Percentiles rank a stretch among this genome's conserved stretches.
These are phyloP conservation scores for Tolypocladium nubicola DNA, from an alignment of 2,329 filamentous ascomycete genomes.

Conservation along the genomic window DNA sequence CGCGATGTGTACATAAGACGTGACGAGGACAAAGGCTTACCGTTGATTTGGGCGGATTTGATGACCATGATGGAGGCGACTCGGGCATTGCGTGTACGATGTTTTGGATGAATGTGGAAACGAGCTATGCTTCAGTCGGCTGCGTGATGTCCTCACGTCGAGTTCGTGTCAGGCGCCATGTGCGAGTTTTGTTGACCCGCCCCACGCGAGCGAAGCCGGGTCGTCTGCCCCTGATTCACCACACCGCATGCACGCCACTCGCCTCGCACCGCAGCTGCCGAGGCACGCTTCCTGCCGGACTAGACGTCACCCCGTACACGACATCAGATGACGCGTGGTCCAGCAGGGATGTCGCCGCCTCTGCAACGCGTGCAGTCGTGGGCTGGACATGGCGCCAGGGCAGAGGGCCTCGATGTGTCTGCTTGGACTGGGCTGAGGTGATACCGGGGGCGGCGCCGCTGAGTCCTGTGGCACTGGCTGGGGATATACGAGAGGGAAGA, in stretches of 20 bases:
- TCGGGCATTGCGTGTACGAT: neutral
- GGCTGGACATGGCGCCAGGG: no score
- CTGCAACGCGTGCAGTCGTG: no score
- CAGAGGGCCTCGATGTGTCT: neutral
- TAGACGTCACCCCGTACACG: no score
- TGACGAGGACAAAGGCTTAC: neutral
- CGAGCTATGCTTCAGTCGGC: neutral
- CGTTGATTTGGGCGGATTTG: neutral
- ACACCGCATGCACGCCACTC: no score
- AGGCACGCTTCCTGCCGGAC: no score
- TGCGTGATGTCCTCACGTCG: neutral
- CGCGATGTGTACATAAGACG: slow-evolving; percentile 2
- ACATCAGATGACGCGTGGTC: no score
- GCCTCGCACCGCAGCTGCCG: no score
- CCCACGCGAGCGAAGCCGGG: no score
- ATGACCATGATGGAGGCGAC: slow-evolving; percentile 2
- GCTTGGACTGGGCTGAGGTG: neutral
- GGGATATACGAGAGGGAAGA: no score
- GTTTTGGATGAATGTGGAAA: neutral
- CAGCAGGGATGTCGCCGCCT: no score
- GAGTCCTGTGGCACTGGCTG: no score
- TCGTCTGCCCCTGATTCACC: no score
- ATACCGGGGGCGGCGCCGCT: neutral
- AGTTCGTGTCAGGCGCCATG: neutral
- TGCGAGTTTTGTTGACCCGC: neutral